These are phyloP conservation scores for Fonsecaea nubica DNA, from an alignment of 2,329 filamentous ascomycete species.

Conservation along the genomic window DNA sequence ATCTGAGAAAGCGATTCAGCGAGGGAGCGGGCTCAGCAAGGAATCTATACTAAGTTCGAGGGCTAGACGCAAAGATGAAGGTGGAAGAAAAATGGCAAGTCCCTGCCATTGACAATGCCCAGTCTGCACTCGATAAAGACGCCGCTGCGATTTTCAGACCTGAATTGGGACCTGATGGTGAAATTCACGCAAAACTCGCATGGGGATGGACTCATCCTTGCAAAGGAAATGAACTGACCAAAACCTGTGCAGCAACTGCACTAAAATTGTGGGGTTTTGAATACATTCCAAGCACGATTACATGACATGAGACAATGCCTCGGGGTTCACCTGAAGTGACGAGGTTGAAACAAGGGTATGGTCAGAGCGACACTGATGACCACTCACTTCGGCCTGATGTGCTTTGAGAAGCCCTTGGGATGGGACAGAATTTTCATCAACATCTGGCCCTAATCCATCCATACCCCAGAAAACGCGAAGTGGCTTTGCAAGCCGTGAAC, in stretches of 20 bases:
- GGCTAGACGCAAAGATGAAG: too few relatives aligned
- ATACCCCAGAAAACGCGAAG: not conserved
- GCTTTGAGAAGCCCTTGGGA: not conserved
- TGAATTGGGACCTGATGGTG: too few relatives aligned
- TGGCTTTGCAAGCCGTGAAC: not conserved
- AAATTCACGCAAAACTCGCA: too few relatives aligned
- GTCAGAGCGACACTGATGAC: not conserved
- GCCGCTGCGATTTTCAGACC: too few relatives aligned
- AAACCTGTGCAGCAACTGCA: not conserved
- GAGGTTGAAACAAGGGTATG: not conserved
- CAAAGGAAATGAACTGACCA: not conserved
- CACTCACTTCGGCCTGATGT: not conserved
- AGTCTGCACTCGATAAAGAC: too few relatives aligned
- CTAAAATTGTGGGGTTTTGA: not conserved
- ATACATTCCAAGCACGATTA: not conserved
- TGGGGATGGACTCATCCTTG: too few relatives aligned
- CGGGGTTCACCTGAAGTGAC: not conserved
- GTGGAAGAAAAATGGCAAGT: too few relatives aligned
- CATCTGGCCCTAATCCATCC: not conserved
- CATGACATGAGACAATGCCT: not conserved
- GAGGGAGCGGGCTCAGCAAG: too few relatives aligned
- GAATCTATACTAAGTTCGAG: too few relatives aligned
- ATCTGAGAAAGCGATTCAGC: too few relatives aligned
- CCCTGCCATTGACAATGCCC: too few relatives aligned
- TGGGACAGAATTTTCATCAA: not conserved